Conservation (phyloP, 208 protist species). For the Perkinsela sp. region DNA sequence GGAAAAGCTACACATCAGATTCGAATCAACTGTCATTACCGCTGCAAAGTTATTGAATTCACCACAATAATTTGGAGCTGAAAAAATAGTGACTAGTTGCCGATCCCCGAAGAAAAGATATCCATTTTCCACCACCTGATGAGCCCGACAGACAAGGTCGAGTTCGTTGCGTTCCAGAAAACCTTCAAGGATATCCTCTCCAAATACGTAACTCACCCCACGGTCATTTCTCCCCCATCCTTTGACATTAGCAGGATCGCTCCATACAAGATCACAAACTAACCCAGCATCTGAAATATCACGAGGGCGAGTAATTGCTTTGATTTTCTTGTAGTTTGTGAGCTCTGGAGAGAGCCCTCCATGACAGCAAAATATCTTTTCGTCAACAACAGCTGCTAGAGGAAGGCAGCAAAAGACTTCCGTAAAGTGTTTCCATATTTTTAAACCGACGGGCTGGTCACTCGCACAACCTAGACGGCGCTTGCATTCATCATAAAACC, state of each 20-base stretch:
- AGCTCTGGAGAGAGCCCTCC: constrained; percentile 90
- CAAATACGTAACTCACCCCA: constrained; percentile 89
- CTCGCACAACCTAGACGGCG: constrained; percentile 14
- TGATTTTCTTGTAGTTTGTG: constrained; percentile 65
- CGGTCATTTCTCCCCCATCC: constrained; percentile 58
- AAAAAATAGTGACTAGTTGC: constrained; percentile 97
- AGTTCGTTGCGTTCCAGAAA: constrained; percentile 95
- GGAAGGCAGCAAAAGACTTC: constrained; percentile 97
- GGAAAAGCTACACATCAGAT: constrained; percentile 83
- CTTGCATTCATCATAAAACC: constrained; percentile 99
- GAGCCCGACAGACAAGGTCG: constrained; percentile 94
- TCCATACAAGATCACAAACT: constrained; percentile 98
- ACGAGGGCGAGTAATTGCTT: constrained; percentile 77
- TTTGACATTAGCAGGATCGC: constrained; percentile 84
- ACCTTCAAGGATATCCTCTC: constrained; percentile 80
- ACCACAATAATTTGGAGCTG: constrained; percentile 94
- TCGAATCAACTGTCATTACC: constrained; percentile 91
- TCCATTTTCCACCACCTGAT: constrained; percentile 87
- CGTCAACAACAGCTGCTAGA: constrained; percentile 89
- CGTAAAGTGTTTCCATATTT: constrained; percentile 94
- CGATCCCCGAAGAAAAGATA: constrained; percentile 96
- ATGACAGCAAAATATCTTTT: constrained; percentile 98
- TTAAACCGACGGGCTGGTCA: constrained; percentile 57
- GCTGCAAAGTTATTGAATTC: constrained; percentile 97
- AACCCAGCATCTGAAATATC: constrained; percentile 88